These are phyloP conservation scores for Biancaea sappan DNA, from an alignment of 306 rosid genomes.

Conservation along the genomic window DNA sequence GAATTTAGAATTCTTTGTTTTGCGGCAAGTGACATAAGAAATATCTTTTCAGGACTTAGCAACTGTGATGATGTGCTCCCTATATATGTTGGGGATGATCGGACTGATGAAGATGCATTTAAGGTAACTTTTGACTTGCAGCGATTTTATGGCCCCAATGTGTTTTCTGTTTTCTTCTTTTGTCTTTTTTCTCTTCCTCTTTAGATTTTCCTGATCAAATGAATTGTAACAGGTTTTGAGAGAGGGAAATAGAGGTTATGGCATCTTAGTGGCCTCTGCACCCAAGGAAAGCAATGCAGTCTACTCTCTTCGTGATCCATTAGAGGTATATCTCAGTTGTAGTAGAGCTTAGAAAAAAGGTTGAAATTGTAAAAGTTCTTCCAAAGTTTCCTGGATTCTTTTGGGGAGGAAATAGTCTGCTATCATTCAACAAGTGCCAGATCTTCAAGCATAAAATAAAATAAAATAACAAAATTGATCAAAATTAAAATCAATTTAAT, in stretches of 20 bases:
- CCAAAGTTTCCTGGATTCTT: not conserved
- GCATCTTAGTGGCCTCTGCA: slow-evolving; percentile 76
- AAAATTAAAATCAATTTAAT: not conserved
- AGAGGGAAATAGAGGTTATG: slow-evolving; percentile 75
- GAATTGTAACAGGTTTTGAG: slow-evolving; percentile 64
- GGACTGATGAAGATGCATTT: slow-evolving; percentile 95
- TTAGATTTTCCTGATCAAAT: slow-evolving; percentile 11
- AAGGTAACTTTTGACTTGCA: slow-evolving; percentile 51
- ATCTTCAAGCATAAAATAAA: not conserved
- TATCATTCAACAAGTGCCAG: too few species aligned
- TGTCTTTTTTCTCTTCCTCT: not conserved
- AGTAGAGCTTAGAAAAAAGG: not conserved
- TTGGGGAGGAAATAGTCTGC: not conserved
- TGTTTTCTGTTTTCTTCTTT: not conserved
- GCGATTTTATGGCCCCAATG: not conserved
- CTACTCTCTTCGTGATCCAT: slow-evolving; percentile 86
- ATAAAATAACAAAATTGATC: not conserved
- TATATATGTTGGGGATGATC: slow-evolving; percentile 91
- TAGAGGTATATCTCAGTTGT: slow-evolving; percentile 62
- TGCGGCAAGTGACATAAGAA: slow-evolving; percentile 38
- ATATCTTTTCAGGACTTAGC: slow-evolving; percentile 56
- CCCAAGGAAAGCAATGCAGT: slow-evolving; percentile 86
- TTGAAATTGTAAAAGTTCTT: not conserved
- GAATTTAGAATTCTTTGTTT: slow-evolving; percentile 16
- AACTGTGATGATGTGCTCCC: slow-evolving; percentile 88